Conservation (phyloP, 306 rosid genomes). For the Dalbergia oliveri region DNA sequence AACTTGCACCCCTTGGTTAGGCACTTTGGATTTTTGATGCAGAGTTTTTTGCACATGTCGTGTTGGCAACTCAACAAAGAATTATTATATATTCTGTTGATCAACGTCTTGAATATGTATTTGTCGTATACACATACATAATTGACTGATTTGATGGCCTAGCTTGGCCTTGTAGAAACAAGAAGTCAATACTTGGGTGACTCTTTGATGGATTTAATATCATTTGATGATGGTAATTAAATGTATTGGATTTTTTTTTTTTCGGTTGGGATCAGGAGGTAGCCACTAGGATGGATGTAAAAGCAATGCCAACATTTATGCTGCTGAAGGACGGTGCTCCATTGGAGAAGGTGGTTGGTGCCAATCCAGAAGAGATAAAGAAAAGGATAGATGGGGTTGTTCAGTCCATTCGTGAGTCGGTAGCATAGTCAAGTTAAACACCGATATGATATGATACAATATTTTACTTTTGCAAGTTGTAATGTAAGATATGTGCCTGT, state of each 20-base stretch:
- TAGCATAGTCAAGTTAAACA: conserved; percentile 52
- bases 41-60: neutral
- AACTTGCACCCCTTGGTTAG: conserved; percentile 3
- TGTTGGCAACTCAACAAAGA: conserved; percentile 24
- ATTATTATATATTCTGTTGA: conserved; percentile 3
- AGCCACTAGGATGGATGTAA: conserved; percentile 71
- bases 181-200: neutral
- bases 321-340: conserved; percentile 65
- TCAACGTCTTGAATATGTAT: conserved; percentile 18
- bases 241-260: conserved; percentile 29
- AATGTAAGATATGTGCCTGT: conserved; percentile 48
- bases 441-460: neutral
- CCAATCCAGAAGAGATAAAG: conserved; percentile 94
- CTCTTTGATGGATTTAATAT: conserved; percentile 15
- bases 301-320: conserved; percentile 95
- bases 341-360: conserved; percentile 82
- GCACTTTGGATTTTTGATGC: neutral
- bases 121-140: neutral
- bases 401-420: conserved; percentile 54
- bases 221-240: conserved; percentile 14
- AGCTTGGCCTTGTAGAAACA: no score
- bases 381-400: conserved; percentile 71
- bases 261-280: conserved; percentile 67
- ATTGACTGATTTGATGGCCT: neutral
- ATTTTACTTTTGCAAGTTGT: conserved; percentile 33